Percentiles rank a stretch among this genome's conserved stretches.
Conservation (phyloP, 1,139 yeast species). For the Kodamaea alishanica region DNA sequence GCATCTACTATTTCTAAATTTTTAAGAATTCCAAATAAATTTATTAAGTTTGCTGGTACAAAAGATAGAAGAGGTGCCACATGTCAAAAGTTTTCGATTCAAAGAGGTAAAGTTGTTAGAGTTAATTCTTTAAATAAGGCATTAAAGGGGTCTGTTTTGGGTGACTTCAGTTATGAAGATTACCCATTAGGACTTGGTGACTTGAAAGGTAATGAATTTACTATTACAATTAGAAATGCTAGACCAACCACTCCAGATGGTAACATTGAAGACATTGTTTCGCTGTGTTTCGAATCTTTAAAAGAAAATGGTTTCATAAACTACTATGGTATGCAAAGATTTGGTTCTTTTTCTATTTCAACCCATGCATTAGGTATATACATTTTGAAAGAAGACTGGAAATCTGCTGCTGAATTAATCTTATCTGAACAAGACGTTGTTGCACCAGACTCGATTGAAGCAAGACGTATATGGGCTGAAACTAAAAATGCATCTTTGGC, state of each 20-base stretch:
- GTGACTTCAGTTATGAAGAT: conserved; percentile 71
- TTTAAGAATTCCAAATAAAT: conserved; percentile 66
- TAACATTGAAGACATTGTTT: conserved; percentile 39
- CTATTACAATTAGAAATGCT: conserved; percentile 77
- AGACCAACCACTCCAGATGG: conserved; percentile 26
- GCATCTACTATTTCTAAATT: conserved; percentile 71
- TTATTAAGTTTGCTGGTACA: conserved; percentile 85
- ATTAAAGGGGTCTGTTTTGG: conserved; percentile 68
- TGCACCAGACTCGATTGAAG: conserved; percentile 76
- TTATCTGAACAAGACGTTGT: conserved; percentile 83
- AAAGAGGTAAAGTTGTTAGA: conserved; percentile 72
- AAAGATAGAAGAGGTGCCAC: conserved; percentile 97
- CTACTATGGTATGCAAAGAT: conserved; percentile 95
- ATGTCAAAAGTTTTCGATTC: conserved; percentile 74
- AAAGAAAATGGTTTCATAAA: conserved; percentile 76
- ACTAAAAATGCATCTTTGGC: conserved; percentile 66
- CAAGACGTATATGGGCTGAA: conserved; percentile 77
- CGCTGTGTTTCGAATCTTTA: conserved; percentile 55
- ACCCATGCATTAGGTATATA: conserved; percentile 82
- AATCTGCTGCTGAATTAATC: conserved; percentile 70
- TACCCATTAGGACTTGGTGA: conserved; percentile 71
- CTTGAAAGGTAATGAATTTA: conserved; percentile 80
- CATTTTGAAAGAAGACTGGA: conserved; percentile 72
- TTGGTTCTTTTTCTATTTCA: conserved; percentile 91
- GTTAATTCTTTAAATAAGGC: conserved; percentile 73